phyloP scores from a whole-genome alignment of 2,329 filamentous ascomycete species.

The Lecanicillium sp. region DNA sequence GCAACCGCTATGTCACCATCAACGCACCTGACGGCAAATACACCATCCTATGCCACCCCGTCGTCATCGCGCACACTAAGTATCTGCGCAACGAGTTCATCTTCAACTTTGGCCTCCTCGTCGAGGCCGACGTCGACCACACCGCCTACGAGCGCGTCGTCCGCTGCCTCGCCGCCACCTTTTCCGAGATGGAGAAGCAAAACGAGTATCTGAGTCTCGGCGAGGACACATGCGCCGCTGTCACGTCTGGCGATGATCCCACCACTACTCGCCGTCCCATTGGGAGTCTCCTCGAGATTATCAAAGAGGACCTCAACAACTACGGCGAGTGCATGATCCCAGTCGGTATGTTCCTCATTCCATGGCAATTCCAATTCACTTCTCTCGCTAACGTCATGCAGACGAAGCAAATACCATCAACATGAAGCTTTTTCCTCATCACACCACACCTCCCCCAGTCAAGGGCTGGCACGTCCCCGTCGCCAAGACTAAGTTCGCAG shows the following conservation, averaged over 20 bases:
- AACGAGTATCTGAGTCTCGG: slow-evolving; percentile 71
- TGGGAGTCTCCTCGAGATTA: slow-evolving; percentile 75
- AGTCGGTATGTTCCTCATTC: slow-evolving; percentile 56
- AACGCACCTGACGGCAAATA: slow-evolving; percentile 64
- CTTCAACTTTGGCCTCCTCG: slow-evolving; percentile 91
- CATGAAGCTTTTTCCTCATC: slow-evolving; percentile 88
- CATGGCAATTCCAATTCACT: background rate
- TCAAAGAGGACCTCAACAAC: slow-evolving; percentile 85
- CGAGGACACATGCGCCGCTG: slow-evolving; percentile 34
- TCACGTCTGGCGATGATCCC: slow-evolving; percentile 22
- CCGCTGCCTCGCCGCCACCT: slow-evolving; percentile 74
- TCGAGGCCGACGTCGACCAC: slow-evolving; percentile 62
- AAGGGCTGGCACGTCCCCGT: slow-evolving; percentile 89
- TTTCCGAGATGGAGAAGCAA: slow-evolving; percentile 88
- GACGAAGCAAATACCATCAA: slow-evolving; percentile 93
- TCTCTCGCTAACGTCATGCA: slow-evolving; percentile 26
- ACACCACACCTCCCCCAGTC: slow-evolving; percentile 69
- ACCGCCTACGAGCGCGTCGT: slow-evolving; percentile 80
- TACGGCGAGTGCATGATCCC: slow-evolving; percentile 99
- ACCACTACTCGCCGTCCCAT: slow-evolving; percentile 57
- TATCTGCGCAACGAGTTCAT: slow-evolving; percentile 95
- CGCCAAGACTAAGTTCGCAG: slow-evolving; percentile 57
- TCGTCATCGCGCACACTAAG: slow-evolving; percentile 75
- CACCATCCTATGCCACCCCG: slow-evolving; percentile 78
- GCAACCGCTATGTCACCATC: slow-evolving; percentile 81